Evolutionary conservation across 108 stramenopile species (phyloP).

Genomic region (Nitzschia sp.): DNA sequence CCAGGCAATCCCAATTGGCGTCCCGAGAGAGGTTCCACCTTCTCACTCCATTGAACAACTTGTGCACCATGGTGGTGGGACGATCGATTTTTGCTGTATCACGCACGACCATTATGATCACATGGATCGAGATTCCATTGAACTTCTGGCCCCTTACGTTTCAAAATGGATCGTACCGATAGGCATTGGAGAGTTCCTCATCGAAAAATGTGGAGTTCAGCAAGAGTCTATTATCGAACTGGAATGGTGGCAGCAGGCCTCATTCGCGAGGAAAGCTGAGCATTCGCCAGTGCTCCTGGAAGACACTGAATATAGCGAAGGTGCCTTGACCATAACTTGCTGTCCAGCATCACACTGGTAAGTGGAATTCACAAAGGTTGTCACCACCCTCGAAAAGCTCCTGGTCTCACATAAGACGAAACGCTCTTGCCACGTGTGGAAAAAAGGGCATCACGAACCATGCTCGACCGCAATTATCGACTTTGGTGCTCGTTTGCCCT

Average conservation of each 20-base stretch:
- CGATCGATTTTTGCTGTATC: slow-evolving; percentile 82
- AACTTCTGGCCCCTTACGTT: slow-evolving; percentile 52
- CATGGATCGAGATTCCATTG: slow-evolving; percentile 60
- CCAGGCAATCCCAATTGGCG: slow-evolving; percentile 42
- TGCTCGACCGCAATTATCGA: slow-evolving; percentile 84
- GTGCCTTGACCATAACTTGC: slow-evolving; percentile 56
- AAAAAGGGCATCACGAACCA: too few species aligned
- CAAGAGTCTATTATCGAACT: slow-evolving; percentile 71
- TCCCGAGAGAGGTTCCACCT: slow-evolving; percentile 55
- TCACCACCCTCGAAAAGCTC: too few species aligned
- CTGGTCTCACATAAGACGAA: too few species aligned
- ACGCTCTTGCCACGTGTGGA: too few species aligned
- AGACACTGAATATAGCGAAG: background rate
- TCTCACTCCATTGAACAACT: slow-evolving; percentile 57
- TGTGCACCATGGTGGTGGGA: slow-evolving; percentile 42
- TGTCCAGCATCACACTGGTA: slow-evolving; percentile 94
- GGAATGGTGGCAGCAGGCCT: slow-evolving; percentile 87
- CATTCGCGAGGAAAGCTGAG: slow-evolving; percentile 16
- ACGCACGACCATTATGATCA: slow-evolving; percentile 91
- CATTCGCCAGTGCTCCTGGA: background rate
- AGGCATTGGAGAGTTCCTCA: slow-evolving; percentile 74
- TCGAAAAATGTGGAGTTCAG: slow-evolving; percentile 51
- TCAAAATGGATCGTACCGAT: slow-evolving; percentile 74
- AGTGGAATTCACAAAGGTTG: too few species aligned
- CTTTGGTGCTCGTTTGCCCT: slow-evolving; percentile 89